Base-by-base conservation (phyloP, 805 yeast genomes). In the Wickerhamomyces bisporus region DNA sequence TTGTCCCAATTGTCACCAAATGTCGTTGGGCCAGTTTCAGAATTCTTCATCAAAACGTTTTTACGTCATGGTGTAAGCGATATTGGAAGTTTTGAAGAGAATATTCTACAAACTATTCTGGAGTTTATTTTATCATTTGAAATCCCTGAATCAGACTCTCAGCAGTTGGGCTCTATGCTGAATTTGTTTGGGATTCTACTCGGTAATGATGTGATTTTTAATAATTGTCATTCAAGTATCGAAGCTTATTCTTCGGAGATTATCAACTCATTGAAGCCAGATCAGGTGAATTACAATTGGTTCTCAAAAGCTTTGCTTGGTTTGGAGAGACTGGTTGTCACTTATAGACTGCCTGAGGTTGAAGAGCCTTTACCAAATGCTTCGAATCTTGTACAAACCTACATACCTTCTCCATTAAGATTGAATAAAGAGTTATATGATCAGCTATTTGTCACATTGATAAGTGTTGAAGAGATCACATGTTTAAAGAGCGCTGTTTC, bases 221-320 rank as follows among this genome's bases (percentile, higher is more conserved):
- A 60, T 19, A 60, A 62, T 12, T 48, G 64, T 13, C 59, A 58
- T 13, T 46, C 52, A 1, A 42, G 62, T 1, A 43, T 70, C 12
- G 65, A 62, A 7, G 52, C 55, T 7, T 69, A 73, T 39, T 42
- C 68, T 3, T 34, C 47, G 0, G 65, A 65, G 26, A 51, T 77
- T 23, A 50, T 61, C 11, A 57, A 50, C 2, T 61, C 63, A 3
- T 42, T 77, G 10, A 55, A 47, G 1, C 59, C 67, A 2, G 66
- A 65, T 27, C 52, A 55, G 41, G 60, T 60, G 3, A 68, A 73
- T 42, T 52, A 65, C 20, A 65, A 68, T 13, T 86, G 86, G 81
- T 76, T 77, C 49, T 72, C 81, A 0, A 66, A 73, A 40, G 75
- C 78, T 0, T 53, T 86, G 26, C 57, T 68, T 19, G 68, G 79